Evolutionary conservation across 1,284 basidiomycete species (phyloP), one percentile per base, ranked within the genome.

Genomic region (Hortiboletus rubellus): DNA sequence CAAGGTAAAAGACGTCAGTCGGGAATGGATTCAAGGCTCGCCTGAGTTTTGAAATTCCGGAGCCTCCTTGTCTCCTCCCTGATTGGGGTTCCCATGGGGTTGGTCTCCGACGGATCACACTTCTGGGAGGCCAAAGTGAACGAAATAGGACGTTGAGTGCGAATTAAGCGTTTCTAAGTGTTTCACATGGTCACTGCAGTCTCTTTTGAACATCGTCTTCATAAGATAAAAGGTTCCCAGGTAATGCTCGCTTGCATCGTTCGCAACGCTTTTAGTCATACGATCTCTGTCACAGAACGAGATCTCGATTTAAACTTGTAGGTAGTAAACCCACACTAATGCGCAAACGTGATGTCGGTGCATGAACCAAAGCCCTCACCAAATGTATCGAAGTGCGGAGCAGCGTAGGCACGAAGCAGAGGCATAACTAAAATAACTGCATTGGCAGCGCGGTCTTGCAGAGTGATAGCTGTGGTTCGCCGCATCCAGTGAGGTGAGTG

Each of bases 11-110:
- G 27, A 27, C 3, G 22, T 71, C 65, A 2, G 58, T 65, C 1
- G 59, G 58, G 48, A 68, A 69, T 5, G 66, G 62, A 36, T 70
- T 45, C 60, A 54, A 1, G 57, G 59, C 5, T 49, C 36, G 4
- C 27, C 15, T 5, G 40, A 50, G 9, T 14, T 47, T 33, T 60
- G 62, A 34, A 56, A 58, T 55, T 74, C 72, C 0, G 67, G 70
- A 0, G 68, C 69, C 9, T 62, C 59, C 46, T 67, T 66, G 51
- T 74, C 70, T 6, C 67, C 72, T 3, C 69, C 72, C 46, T 50
- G 24, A 67, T 60, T 1, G 55, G 53, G 9, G 27, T 37, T 44
- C 70, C 71, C 5, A 60, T 49, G 1, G 67, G 70, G 0, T 64
- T 47, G 36, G 42, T 37, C 27, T 73, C 49, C 5, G 47, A 55